phyloP scores from a whole-genome alignment of 345 rosid genomes.

The Euphorbia peplus region DNA sequence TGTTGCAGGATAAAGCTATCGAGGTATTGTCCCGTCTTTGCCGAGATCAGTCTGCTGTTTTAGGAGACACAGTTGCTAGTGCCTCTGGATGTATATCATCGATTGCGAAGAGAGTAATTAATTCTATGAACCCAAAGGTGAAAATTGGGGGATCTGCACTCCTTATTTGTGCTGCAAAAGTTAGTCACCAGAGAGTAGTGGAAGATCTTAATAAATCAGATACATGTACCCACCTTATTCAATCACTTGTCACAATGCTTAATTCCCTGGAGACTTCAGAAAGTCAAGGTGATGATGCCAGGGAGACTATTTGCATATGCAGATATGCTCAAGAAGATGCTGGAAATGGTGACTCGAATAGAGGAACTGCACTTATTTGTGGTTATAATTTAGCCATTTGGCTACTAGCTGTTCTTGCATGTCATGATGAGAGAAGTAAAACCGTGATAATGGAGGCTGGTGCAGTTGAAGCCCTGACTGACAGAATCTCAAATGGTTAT shows the following conservation, averaged over 20 bases:
- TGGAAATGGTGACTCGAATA: constrained; percentile 43
- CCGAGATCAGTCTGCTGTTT: constrained; percentile 68
- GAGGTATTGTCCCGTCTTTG: constrained; percentile 88
- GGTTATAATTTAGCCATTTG: constrained; percentile 82
- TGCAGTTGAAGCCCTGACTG: constrained; percentile 81
- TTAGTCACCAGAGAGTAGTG: constrained; percentile 70
- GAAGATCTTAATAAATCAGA: constrained; percentile 84
- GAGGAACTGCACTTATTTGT: constrained; percentile 49
- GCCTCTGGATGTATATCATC: constrained; percentile 67
- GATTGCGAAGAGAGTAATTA: constrained; percentile 70
- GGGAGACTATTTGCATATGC: constrained; percentile 57
- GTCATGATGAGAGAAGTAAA: constrained; percentile 80
- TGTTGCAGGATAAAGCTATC: constrained; percentile 92
- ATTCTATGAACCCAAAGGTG: constrained; percentile 59
- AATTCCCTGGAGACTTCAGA: constrained; percentile 45
- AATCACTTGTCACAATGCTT: constrained; percentile 73
- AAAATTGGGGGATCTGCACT: constrained; percentile 95
- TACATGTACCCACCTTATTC: constrained; percentile 55
- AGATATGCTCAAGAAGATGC: constrained; percentile 55
- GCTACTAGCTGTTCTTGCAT: constrained; percentile 90
- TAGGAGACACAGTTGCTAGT: constrained; percentile 67
- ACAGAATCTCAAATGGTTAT: constrained; percentile 59
- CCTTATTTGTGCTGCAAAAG: constrained; percentile 91
- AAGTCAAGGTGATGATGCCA: constrained; percentile 45
- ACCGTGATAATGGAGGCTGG: constrained; percentile 84